These are phyloP conservation scores for Globisporangium cederbergense DNA, from an alignment of 352 stramenopile genomes.

Conservation along the genomic window DNA sequence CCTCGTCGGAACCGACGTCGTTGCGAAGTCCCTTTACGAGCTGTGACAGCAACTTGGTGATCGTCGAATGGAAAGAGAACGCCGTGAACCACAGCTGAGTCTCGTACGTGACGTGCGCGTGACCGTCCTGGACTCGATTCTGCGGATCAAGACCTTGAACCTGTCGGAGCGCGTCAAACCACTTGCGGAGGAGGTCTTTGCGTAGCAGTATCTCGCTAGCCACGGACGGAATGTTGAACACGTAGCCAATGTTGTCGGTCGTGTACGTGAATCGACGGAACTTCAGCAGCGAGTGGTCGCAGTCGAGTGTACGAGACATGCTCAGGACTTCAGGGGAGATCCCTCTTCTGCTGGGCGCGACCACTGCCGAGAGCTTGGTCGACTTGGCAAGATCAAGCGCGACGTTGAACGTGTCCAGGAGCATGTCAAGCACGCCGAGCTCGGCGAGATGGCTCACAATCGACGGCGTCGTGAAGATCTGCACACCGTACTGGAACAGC, in stretches of 20 bases:
- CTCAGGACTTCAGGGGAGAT: conserved; percentile 22
- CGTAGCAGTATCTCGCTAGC: conserved; percentile 52
- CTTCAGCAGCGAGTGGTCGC: conserved; percentile 86
- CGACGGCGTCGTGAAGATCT: conserved; percentile 92
- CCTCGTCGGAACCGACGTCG: conserved; percentile 34
- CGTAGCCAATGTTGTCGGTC: conserved; percentile 93
- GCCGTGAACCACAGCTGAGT: conserved; percentile 91
- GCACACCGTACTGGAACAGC: conserved; percentile 90
- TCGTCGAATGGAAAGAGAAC: conserved; percentile 87
- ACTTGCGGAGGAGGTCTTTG: conserved; percentile 61
- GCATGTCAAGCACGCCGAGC: conserved; percentile 66
- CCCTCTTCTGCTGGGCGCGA: conserved; percentile 19
- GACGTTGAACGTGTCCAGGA: conserved; percentile 75
- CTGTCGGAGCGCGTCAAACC: conserved; percentile 60
- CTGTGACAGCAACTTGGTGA: conserved; percentile 60
- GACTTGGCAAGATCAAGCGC: conserved; percentile 69
- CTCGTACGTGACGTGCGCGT: conserved; percentile 94
- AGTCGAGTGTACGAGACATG: conserved; percentile 75
- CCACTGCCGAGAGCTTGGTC: conserved; percentile 26
- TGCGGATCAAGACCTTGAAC: conserved; percentile 83
- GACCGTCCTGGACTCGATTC: conserved; percentile 65
- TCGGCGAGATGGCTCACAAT: conserved; percentile 68
- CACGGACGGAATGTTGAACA: conserved; percentile 90
- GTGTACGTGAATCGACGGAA: conserved; percentile 92
- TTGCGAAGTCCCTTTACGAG: conserved; percentile 64